Conservation (phyloP, 2,329 filamentous ascomycete species). For the Rutstroemia sp. region DNA sequence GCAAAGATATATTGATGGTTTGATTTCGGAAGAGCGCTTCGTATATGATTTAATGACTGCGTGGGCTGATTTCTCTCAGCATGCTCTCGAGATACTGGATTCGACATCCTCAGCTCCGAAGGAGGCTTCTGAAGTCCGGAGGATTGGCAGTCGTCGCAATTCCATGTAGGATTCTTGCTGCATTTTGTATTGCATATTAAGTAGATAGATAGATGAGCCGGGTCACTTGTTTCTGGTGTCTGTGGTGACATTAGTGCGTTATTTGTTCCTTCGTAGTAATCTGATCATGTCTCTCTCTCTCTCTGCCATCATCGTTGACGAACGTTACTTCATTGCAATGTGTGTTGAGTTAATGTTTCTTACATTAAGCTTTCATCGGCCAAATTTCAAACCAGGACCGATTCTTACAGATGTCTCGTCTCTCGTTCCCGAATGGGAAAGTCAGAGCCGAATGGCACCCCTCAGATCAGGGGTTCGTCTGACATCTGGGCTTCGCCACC, state of each 20-base stretch:
- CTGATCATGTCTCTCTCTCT: too few species aligned
- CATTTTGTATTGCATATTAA: too few species aligned
- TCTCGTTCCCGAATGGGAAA: not conserved
- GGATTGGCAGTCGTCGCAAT: not conserved
- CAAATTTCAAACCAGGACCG: not conserved
- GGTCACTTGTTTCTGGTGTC: not conserved
- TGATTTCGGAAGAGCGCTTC: slow-evolving; percentile 8
- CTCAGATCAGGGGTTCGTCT: not conserved
- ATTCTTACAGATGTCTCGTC: not conserved
- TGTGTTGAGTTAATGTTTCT: too few species aligned
- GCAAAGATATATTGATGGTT: slow-evolving; percentile 2
- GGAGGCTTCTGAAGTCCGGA: not conserved
- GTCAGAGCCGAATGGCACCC: not conserved
- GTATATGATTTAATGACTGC: slow-evolving; percentile 4
- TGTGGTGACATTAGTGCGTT: not conserved
- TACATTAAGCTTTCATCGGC: not conserved
- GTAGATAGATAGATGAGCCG: too few species aligned
- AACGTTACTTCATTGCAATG: too few species aligned
- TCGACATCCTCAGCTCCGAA: not conserved
- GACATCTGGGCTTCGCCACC: slow-evolving; percentile 5
- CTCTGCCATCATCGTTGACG: too few species aligned
- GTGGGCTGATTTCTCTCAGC: slow-evolving; percentile 7
- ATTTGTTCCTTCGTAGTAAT: too few species aligned
- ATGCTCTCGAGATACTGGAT: not conserved
- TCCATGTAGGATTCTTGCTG: slow-evolving; percentile 1